Evolutionary conservation across 2,329 filamentous ascomycete species (phyloP).

Genomic region (Beauveria medogensis): DNA sequence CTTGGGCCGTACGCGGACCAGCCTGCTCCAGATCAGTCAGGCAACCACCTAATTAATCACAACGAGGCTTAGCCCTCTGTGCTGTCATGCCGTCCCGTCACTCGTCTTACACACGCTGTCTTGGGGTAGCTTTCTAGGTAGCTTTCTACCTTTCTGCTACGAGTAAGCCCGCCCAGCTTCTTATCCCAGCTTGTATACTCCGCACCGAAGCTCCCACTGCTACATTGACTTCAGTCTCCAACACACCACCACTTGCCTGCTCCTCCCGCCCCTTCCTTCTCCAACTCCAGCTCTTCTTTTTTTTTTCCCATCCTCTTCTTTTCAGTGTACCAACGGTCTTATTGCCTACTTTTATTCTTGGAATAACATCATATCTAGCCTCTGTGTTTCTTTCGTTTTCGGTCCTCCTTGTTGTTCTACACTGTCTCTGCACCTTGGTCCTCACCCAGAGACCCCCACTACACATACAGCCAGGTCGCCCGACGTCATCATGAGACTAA

Average conservation of each 20-base stretch:
- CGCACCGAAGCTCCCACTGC: conserved; percentile 5
- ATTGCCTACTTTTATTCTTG: neutral
- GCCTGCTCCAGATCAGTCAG: too few relatives aligned
- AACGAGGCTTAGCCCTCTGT: neutral
- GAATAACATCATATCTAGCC: neutral
- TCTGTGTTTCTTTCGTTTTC: neutral
- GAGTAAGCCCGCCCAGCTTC: neutral
- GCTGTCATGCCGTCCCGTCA: neutral
- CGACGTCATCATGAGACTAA: conserved; percentile 60
- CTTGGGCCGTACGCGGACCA: too few relatives aligned
- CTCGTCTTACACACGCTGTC: neutral
- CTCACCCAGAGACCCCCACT: neutral
- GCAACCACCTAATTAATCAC: neutral
- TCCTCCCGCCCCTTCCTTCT: neutral
- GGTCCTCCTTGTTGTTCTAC: neutral
- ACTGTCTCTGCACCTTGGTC: neutral
- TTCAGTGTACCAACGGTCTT: neutral
- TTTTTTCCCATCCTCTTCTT: conserved; percentile 14
- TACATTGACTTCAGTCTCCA: conserved; percentile 4
- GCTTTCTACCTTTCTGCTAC: neutral
- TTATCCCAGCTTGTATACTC: conserved; percentile 7
- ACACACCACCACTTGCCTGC: neutral
- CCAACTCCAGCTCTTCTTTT: neutral
- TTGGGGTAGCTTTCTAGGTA: neutral
- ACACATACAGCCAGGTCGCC: neutral